Evolutionary conservation across 495 filamentous ascomycete species (phyloP).

Genomic region (Penicillium coprophilum): DNA sequence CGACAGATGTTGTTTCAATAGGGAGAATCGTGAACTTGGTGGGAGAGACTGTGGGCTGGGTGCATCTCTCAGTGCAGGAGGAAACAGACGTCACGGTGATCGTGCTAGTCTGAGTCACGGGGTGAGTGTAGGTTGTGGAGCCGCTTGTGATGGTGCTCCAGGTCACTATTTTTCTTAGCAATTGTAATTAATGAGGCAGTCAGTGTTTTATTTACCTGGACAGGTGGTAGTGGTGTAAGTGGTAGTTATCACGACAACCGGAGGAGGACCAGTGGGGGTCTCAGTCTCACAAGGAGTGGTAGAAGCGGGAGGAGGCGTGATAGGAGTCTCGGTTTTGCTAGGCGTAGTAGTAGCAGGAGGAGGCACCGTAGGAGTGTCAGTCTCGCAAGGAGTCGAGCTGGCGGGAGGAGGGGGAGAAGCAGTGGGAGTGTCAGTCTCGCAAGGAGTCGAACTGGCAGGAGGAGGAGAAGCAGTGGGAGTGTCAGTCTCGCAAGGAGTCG

Average conservation of each 20-base stretch:
- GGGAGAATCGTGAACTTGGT: not conserved
- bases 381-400: slow-evolving; percentile 12
- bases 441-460: slow-evolving; percentile 6
- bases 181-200: not conserved
- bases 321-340: slow-evolving; percentile 8
- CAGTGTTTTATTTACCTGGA: slow-evolving; percentile 21
- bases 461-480: slow-evolving; percentile 9
- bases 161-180: slow-evolving; percentile 22
- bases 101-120: slow-evolving; percentile 30
- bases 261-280: slow-evolving; percentile 7
- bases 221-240: slow-evolving; percentile 27
- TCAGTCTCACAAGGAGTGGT: slow-evolving; percentile 8
- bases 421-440: slow-evolving; percentile 11
- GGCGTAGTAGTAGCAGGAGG: slow-evolving; percentile 4
- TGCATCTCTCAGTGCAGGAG: slow-evolving; percentile 24
- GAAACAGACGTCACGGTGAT: slow-evolving; percentile 25
- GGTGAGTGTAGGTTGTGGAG: slow-evolving; percentile 26
- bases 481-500: slow-evolving; percentile 18
- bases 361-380: slow-evolving; percentile 2
- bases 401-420: slow-evolving; percentile 4
- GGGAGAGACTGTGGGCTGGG: slow-evolving; percentile 9
- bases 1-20: not conserved
- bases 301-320: slow-evolving; percentile 3
- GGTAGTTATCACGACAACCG: slow-evolving; percentile 21
- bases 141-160: slow-evolving; percentile 28